Evolutionary conservation across 306 rosid species (phyloP).

Genomic region (Carpinus fangiana): DNA sequence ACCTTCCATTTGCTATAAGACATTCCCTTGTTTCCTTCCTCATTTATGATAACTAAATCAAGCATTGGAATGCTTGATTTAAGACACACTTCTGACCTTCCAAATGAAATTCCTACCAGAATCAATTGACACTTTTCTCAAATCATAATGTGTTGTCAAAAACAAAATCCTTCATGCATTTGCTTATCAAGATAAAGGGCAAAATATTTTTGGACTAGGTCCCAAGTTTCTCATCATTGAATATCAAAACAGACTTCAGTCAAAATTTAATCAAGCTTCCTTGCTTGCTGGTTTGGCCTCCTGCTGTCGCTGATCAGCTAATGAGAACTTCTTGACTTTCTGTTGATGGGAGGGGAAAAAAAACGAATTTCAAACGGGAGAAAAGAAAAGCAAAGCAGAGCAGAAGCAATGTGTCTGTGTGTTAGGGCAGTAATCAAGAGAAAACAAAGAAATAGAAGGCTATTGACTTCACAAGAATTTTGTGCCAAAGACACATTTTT

Average conservation of each 20-base stretch:
- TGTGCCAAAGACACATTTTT: not conserved
- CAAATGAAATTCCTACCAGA: not conserved
- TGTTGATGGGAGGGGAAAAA: conserved; percentile 33
- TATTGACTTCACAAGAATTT: not conserved
- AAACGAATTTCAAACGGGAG: not conserved
- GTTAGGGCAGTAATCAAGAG: not conserved
- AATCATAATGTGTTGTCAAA: not conserved
- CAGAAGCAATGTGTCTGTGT: not conserved
- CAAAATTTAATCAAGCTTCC: conserved; percentile 43
- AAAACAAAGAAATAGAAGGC: conserved; percentile 16
- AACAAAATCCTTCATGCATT: not conserved
- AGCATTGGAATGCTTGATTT: not conserved
- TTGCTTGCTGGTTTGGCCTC: conserved; percentile 44
- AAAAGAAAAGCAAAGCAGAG: not conserved
- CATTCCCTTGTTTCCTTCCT: not conserved
- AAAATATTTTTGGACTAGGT: not conserved
- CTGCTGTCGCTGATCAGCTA: conserved; percentile 53
- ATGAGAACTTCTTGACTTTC: conserved; percentile 88
- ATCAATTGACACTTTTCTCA: not conserved
- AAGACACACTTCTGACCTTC: not conserved
- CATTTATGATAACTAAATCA: not conserved
- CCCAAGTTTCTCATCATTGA: conserved; percentile 6
- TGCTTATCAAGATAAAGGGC: no score
- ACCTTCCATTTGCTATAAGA: not conserved
- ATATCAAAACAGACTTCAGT: not conserved